These are phyloP conservation scores for Lepiota subincarnata DNA, from an alignment of 768 basidiomycete genomes.

Conservation along the genomic window DNA sequence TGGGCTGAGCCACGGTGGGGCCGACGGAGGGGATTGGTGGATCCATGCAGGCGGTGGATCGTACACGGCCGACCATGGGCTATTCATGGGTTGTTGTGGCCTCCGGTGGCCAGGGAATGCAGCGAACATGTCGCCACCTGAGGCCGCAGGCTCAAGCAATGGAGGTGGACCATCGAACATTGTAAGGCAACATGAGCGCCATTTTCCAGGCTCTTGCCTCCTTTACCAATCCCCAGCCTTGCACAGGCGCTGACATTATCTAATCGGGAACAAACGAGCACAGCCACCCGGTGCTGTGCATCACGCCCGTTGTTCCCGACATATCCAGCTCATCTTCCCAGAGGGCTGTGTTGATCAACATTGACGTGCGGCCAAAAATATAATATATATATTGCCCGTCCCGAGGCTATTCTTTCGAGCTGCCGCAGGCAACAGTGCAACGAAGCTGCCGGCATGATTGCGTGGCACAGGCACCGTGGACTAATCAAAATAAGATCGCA, in stretches of 20 bases:
- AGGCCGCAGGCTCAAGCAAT: not conserved
- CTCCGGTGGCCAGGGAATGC: constrained; percentile 6
- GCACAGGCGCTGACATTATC: not conserved
- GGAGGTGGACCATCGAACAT: not conserved
- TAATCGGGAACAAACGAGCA: not conserved
- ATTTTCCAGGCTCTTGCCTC: not conserved
- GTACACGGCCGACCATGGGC: not conserved
- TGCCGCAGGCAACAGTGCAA: too few relatives aligned
- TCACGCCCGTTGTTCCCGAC: too few relatives aligned
- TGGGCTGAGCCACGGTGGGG: not conserved
- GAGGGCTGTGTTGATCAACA: too few relatives aligned
- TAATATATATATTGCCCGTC: too few relatives aligned
- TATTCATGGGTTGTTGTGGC: not conserved
- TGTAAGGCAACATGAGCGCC: not conserved
- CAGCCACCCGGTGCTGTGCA: too few relatives aligned
- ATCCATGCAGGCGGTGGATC: not conserved
- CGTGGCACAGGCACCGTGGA: not conserved
- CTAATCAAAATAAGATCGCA: not conserved
- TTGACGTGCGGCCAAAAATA: too few relatives aligned
- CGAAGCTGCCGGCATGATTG: not conserved
- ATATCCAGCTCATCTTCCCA: too few relatives aligned
- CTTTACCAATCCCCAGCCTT: not conserved
- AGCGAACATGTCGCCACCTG: not conserved
- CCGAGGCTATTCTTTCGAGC: too few relatives aligned
- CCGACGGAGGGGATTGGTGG: not conserved